Base-by-base conservation (phyloP, 441 rosid species). In the Populus trichocarpa region DNA sequence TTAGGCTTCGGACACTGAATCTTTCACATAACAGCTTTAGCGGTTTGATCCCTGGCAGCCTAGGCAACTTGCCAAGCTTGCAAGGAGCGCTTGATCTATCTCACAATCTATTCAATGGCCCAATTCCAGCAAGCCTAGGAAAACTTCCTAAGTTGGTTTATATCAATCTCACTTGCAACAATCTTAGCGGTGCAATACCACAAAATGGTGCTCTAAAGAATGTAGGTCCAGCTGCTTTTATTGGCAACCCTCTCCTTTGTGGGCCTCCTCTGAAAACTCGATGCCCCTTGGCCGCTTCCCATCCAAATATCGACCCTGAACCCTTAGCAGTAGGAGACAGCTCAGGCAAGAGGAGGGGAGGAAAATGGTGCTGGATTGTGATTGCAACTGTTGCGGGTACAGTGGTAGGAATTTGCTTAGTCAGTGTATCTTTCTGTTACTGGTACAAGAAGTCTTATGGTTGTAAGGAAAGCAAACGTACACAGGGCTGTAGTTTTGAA, bases 31-130 rank as follows among this genome's bases (percentile, higher is more conserved):
- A 93, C 79, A 80, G 79, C 67, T 84, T 96, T 81, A 85, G 76
- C 75, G 95, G 97, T 63, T 78, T 84, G 3, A 89, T 96, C 68
- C 96, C 97, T 25, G 59, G 74, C 57, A 91, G 88, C 80, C 42
- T 90, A 1, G 97, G 97, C 23, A 88, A 94, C 61, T 83, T 91
- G 83, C 87, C 94, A 50, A 87, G 79, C 64, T 77, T 94, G 75
- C 93, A 94, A 88, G 96, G 78, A 67, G 90, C 90, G 59, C 91
- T 89, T 78, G 99, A 94, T 85, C 88, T 94, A 83, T 92, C 97
- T 74, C 97, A 88, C 81, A 96, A 92, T 83, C 78, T 77, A 20
- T 92, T 94, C 77, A 33, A 59, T 50, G 97, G 96, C 70, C 71
- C 82, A 28, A 94, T 96, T 87, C 97, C 98, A 0, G 83, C 87